Percentiles rank a stretch among this genome's conserved stretches.
Conservation (phyloP, 2,329 filamentous ascomycete species). For the Diaporthe destruens region DNA sequence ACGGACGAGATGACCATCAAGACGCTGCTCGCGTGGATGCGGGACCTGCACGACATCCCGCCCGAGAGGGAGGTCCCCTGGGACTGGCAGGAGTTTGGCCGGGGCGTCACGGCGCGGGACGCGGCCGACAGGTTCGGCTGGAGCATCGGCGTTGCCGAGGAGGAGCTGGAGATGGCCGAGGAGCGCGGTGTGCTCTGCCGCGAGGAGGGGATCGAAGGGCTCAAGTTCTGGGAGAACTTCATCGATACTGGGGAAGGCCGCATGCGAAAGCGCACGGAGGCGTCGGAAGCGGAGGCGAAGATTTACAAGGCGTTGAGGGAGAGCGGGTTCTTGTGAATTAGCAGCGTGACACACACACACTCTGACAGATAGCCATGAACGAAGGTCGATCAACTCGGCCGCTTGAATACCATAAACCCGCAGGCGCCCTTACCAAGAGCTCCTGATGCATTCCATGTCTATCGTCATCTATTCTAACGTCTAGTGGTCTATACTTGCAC, state of each 20-base stretch:
- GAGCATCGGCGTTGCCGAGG: conserved; percentile 95
- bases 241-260: conserved; percentile 62
- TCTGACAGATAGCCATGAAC: background rate
- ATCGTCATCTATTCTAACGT: conserved; percentile 35
- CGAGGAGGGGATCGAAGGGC: conserved; percentile 90
- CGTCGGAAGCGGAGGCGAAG: conserved; percentile 54
- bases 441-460: conserved; percentile 31
- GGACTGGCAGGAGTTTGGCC: conserved; percentile 84
- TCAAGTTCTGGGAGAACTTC: conserved; percentile 93
- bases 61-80: conserved; percentile 75
- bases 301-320: conserved; percentile 59
- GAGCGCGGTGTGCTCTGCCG: conserved; percentile 88
- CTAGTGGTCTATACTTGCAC: conserved; percentile 40
- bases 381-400: background rate
- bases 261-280: conserved; percentile 47
- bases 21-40: conserved; percentile 81
- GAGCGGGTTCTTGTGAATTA: conserved; percentile 54
- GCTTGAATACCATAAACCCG: background rate
- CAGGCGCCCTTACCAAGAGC: conserved; percentile 1
- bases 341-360: background rate
- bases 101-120: conserved; percentile 90
- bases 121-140: conserved; percentile 91
- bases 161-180: conserved; percentile 98
- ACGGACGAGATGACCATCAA: conserved; percentile 92
- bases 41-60: conserved; percentile 75